Conservation (phyloP, 1,284 basidiomycete species). For the Amylostereum chailletii region DNA sequence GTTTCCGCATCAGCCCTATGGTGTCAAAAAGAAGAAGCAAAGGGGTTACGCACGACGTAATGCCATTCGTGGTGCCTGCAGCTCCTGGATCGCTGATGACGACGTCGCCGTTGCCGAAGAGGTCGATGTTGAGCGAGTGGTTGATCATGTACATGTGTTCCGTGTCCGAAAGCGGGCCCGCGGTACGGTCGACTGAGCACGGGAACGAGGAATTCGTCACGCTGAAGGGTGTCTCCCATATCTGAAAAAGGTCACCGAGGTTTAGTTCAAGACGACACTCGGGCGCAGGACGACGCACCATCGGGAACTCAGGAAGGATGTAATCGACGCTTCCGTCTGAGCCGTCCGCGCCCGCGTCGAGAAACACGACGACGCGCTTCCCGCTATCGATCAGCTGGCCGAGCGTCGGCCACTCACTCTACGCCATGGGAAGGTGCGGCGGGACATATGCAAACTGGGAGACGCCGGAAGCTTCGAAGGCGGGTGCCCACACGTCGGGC, state of each 20-base stretch:
- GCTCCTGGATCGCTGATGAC: slow-evolving; percentile 30
- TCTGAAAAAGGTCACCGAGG: slow-evolving; percentile 26
- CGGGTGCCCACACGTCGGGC: slow-evolving; percentile 40
- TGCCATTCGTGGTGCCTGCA: slow-evolving; percentile 33
- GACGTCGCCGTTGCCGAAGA: slow-evolving; percentile 24
- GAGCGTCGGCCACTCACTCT: slow-evolving; percentile 67
- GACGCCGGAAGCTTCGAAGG: slow-evolving; percentile 54
- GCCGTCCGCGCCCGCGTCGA: slow-evolving; percentile 46
- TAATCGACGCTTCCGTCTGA: slow-evolving; percentile 39
- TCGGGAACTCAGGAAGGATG: slow-evolving; percentile 58
- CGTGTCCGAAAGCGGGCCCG: slow-evolving; percentile 33
- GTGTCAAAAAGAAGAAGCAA: neutral
- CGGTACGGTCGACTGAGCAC: slow-evolving; percentile 62
- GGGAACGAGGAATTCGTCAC: slow-evolving; percentile 55
- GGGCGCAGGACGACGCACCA: slow-evolving; percentile 24
- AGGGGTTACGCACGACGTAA: slow-evolving; percentile 28
- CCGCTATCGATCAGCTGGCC: slow-evolving; percentile 59
- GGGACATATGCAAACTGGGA: slow-evolving; percentile 52
- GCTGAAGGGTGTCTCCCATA: slow-evolving; percentile 73
- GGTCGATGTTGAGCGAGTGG: slow-evolving; percentile 39
- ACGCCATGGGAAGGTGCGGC: slow-evolving; percentile 37
- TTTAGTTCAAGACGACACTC: neutral
- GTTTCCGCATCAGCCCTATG: neutral
- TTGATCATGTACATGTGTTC: slow-evolving; percentile 54
- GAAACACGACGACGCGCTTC: slow-evolving; percentile 63